Base-by-base conservation (phyloP, 2,329 filamentous ascomycete species). In the Nannizzia gypsea region DNA sequence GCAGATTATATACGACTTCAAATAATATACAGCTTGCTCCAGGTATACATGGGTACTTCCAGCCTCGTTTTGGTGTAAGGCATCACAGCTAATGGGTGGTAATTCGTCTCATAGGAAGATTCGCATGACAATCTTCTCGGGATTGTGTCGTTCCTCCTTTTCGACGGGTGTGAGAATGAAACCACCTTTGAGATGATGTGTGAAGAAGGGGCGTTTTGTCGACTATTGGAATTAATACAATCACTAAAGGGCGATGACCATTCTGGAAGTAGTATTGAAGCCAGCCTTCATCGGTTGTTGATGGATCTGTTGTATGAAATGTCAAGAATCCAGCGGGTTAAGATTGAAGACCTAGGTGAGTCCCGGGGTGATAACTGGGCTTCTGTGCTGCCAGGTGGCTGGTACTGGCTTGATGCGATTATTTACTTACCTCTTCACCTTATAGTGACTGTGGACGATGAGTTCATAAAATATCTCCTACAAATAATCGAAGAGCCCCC, bases 291-390 rank as follows among this genome's bases (percentile, higher is more conserved):
- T 74, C 84, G 87, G 38, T 76, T 93, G 63, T 78, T 97, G 58
- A 79, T 99, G 67, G 88, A 96, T 73, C 77, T 99, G 60, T 81
- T 96, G 70, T 99, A 96, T 74, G 93, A 97, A 77, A 96, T 96
- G 88, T 91, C 90, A 50, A 83, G 95, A 62, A 90, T 97, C 71
- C 90, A 97, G 73, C 83, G 85, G 63, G 76, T 99, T 62, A 85
- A 82, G 59, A 76, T 81, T 62, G 84, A 89, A 65, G 92, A 99
- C 70, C 75, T 99, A 64, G 82, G 74, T 89, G 83, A 60, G 87
- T 73, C 36, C 6, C 5, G 40, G 13, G 3, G 36, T 31, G 15
- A 9, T 8, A n/a, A 8, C 15, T 8, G 38, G 15, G n/a, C n/a
- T 42, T 15, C 15, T n/a, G 6, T 20, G 38, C n/a, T 42, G 15